A percentile compares a stretch with the other conserved stretches of the same genome.
Conservation (phyloP, 106 monocot genomes). For the Cymbidium sinense region DNA sequence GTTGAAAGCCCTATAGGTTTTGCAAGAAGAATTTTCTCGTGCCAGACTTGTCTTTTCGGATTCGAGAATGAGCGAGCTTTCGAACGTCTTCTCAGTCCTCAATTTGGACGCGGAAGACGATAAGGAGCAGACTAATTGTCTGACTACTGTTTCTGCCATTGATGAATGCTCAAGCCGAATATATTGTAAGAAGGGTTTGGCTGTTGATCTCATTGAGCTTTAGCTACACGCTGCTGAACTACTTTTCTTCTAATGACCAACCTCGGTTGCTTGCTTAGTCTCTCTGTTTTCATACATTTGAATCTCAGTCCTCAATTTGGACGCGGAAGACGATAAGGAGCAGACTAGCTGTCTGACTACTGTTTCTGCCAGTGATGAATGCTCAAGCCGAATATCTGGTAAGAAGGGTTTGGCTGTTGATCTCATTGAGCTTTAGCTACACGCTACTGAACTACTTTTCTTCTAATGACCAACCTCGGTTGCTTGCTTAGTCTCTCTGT, state of each 20-base stretch:
- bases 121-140: slow-evolving; percentile 21
- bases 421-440: neutral
- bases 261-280: neutral
- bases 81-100: slow-evolving; percentile 47
- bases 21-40: too few relatives aligned
- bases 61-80: slow-evolving; percentile 27
- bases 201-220: neutral
- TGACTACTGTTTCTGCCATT: neutral
- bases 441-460: neutral
- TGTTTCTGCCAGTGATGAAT: neutral
- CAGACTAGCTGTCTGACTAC: slow-evolving; percentile 9
- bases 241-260: neutral
- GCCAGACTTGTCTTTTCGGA: neutral
- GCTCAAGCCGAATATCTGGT: slow-evolving; percentile 18
- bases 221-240: neutral
- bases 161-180: neutral
- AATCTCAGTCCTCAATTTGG: neutral
- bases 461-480: neutral
- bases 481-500: neutral
- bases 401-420: neutral
- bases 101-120: slow-evolving; percentile 46
- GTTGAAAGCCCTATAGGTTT: too few relatives aligned
- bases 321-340: slow-evolving; percentile 28
- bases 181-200: slow-evolving; percentile 16
- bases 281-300: neutral